Percentiles rank a stretch among this genome's conserved stretches.
phyloP scores from a whole-genome alignment of 176 grass and related monocot genomes.

The Avena eriantha region DNA sequence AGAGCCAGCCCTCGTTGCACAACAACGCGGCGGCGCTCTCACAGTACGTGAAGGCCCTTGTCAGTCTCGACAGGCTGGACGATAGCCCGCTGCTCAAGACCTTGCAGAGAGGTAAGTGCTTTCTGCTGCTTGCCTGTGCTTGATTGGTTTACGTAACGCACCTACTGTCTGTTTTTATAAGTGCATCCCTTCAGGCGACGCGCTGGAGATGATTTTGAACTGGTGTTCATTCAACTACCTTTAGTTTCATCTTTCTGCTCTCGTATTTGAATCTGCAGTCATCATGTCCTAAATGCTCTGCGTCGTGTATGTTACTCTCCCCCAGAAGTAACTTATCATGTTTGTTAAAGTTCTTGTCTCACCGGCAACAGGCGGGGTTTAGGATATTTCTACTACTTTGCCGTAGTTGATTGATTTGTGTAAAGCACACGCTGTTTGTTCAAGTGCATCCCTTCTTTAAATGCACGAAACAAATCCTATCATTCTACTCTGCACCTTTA shows the following conservation, averaged over 20 bases:
- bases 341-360: neutral
- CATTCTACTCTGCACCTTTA: neutral
- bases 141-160: neutral
- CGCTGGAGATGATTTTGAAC: neutral
- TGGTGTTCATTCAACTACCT: neutral
- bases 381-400: neutral
- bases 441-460: neutral
- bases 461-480: neutral
- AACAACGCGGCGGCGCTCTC: slow-evolving; percentile 80
- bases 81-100: slow-evolving; percentile 75
- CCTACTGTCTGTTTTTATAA: neutral
- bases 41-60: slow-evolving; percentile 88
- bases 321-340: neutral
- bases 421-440: neutral
- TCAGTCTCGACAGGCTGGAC: slow-evolving; percentile 77
- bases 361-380: neutral
- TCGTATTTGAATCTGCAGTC: neutral
- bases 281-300: neutral
- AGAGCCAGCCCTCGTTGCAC: slow-evolving; percentile 79
- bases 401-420: neutral
- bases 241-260: slow-evolving; percentile 4
- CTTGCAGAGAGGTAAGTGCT: slow-evolving; percentile 80
- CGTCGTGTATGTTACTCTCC: neutral
- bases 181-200: neutral
- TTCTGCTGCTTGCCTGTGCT: neutral